phyloP scores from a whole-genome alignment of 2,329 filamentous ascomycete genomes.

The Colletotrichum coccodes region DNA sequence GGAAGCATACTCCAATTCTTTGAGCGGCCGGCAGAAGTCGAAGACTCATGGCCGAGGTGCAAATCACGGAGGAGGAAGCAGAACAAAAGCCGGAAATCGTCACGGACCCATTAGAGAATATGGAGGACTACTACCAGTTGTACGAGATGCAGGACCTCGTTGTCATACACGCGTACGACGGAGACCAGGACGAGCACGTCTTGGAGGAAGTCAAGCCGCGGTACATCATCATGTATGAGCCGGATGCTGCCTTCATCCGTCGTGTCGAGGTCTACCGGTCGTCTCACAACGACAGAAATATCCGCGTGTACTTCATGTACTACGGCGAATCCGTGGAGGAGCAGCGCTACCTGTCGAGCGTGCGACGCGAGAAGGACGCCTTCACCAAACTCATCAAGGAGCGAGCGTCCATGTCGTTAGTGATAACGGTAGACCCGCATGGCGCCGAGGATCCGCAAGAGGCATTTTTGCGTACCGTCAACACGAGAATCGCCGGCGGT shows the following conservation, averaged over 20 bases:
- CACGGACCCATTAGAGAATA: constrained; percentile 83
- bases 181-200: constrained; percentile 95
- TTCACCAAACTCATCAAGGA: constrained; percentile 97
- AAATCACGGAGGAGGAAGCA: constrained; percentile 81
- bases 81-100: constrained; percentile 80
- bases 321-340: constrained; percentile 96
- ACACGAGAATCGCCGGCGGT: constrained; percentile 95
- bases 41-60: constrained; percentile 84
- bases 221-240: constrained; percentile 99
- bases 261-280: constrained; percentile 95
- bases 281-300: constrained; percentile 88
- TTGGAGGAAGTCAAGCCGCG: constrained; percentile 92
- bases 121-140: constrained; percentile 91
- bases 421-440: constrained; percentile 78
- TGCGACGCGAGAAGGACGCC: constrained; percentile 94
- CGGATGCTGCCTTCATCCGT: constrained; percentile 92
- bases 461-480: constrained; percentile 91
- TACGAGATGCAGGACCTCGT: constrained; percentile 92
- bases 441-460: constrained; percentile 85
- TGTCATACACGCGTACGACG: constrained; percentile 92
- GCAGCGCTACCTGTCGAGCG: constrained; percentile 88
- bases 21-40: constrained; percentile 85
- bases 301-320: constrained; percentile 96
- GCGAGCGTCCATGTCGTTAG: constrained; percentile 90
- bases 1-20: constrained; percentile 82